Evolutionary conservation across 768 basidiomycete species (phyloP), one percentile per base, ranked within the genome.

Genomic region (Suillus paluster): DNA sequence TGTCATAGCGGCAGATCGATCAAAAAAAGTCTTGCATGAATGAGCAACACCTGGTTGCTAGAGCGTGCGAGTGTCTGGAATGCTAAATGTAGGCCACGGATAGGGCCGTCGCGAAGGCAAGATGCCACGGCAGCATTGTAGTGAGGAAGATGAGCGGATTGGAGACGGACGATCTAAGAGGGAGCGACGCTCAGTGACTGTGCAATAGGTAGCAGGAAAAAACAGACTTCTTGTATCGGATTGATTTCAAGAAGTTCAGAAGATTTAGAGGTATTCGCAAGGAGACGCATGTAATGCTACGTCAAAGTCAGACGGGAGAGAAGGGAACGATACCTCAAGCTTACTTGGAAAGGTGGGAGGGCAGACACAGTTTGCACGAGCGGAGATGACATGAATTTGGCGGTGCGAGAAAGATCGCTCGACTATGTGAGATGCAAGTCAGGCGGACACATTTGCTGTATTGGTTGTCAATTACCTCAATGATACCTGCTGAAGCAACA

Each of bases 91-190:
- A 87, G 83, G 5, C 89, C 88, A 42, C 90, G 85, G 33, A 92
- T 78, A 15, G 91, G 90, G 1, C 90, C 90, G 42, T 89, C 84
- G 38, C 90, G 83, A 27, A 92, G 77, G 4, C 86, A 90, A 5
- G 90, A 91, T 0, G 90, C 90, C n/a, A 92, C 76, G 0, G 91
- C 91, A 23, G 84, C 82, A 65, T 92, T 91, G 71, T 86, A 92
- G 5, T 91, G 85, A 1, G 87, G 84, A 6, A 92, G 80, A 68
- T 91, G 87, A 1, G 91, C 91, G 0, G 89, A 89, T 74, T 92
- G 91, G 14, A 91, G 77, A n/a, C 90, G 83, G 1, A 92, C 86
- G 59, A 92, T 87, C 86, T 90, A 15, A 65, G 63, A n/a, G 10
- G 8, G 12, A 52, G 23, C 15, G 25, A 19, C 23, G 23, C 1